Percentiles rank a stretch among this genome's conserved stretches.
Evolutionary conservation across 2,329 filamentous ascomycete genomes (phyloP).

Genomic region (Ophiostoma himal-ulmi): DNA sequence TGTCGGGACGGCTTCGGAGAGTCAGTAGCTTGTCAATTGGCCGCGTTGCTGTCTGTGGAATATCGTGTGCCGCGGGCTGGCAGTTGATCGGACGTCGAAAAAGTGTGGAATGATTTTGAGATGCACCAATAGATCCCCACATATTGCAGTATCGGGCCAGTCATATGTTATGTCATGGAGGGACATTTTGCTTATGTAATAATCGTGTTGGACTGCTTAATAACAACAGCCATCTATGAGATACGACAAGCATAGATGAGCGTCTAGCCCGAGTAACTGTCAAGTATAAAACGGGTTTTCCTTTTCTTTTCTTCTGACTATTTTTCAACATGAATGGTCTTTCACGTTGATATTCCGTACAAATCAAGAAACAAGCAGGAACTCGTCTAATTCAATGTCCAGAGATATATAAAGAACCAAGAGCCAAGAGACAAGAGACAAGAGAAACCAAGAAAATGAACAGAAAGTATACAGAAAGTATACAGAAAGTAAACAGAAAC

Average conservation of each 20-base stretch:
- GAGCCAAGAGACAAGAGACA: no score
- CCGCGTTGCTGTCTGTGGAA: slow-evolving; percentile 11
- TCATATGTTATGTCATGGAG: slow-evolving; percentile 15
- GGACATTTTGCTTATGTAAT: slow-evolving; percentile 6
- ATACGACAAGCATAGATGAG: no score
- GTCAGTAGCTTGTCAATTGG: neutral
- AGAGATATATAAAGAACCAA: neutral
- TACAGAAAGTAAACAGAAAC: neutral
- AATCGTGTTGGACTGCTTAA: neutral
- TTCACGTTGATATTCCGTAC: no score
- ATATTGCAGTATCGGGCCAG: slow-evolving; percentile 10
- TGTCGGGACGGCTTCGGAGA: neutral
- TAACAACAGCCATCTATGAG: neutral
- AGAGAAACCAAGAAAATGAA: neutral
- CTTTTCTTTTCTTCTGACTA: neutral
- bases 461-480: no score
- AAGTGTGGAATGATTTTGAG: slow-evolving; percentile 21
- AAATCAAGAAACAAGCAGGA: no score
- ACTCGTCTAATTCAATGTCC: neutral
- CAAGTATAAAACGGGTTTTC: neutral
- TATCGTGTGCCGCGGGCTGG: neutral
- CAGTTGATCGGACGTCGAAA: slow-evolving; percentile 12
- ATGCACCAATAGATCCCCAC: slow-evolving; percentile 12
- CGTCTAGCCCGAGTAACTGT: no score
- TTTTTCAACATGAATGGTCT: neutral